Base-by-base conservation (phyloP, 2,329 filamentous ascomycete species). In the Diaporthe sp. region DNA sequence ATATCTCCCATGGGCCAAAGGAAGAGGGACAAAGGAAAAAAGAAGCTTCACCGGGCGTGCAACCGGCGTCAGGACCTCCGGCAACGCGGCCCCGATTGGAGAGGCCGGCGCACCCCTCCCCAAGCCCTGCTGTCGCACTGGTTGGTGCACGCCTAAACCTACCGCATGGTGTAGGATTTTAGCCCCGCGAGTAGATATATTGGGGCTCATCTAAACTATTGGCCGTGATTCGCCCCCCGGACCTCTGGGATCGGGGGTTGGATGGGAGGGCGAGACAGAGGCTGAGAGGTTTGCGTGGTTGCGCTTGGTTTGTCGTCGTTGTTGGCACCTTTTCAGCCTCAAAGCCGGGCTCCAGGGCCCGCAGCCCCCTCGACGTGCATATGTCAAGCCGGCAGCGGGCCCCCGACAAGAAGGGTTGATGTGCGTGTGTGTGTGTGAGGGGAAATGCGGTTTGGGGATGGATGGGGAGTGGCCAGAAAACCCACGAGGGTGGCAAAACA, bases 81-180 rank as follows among this genome's bases (percentile, higher is more conserved):
- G 61, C 61, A 61, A 61, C 28, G 19, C 61, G 44, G 61, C 61
- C 61, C 61, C 61, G 61, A 67, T 67, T 67, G 61, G 61, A 49
- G 42, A 49, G 42, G 28, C 39, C 37, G 19, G 28, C 10, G 31
- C 34, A 34, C 34, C 57, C 57, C 19, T 19, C 42, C 42, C 39
- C 22, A 10, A 61, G 58, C 22, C 6, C 3, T 39, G 37, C 10
- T 22, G 61, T 65, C 61, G 42, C 39, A 65, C 39, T 46, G n/a
- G 60, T 46, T 46, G n/a, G 60, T 46, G 25, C 60, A 65, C n/a
- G 39, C 22, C 4, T 25, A 31, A 65, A 65, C 61, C 61, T 65
- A 49, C 61, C 42, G 42, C 61, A 67, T 65, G 42, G 42, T 46
- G 61, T 22, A 49, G 61, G 61, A 67, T 67, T 67, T 67, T 67